Percentiles rank a stretch among this genome's conserved stretches.
Conservation (phyloP, 192 early-diverging fungal species). For the Jimgerdemannia lactiflua region DNA sequence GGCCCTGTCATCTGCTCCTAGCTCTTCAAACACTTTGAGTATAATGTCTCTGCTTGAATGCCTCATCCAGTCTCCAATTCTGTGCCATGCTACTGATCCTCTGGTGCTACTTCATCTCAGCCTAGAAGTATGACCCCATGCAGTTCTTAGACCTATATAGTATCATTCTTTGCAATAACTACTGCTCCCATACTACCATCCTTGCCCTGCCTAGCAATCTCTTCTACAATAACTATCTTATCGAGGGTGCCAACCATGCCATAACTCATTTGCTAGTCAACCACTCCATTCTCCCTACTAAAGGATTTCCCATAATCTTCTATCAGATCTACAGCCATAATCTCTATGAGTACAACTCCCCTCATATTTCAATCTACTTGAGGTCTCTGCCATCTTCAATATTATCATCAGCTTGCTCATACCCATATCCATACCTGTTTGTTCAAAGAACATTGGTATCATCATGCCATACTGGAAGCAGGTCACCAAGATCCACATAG, state of each 20-base stretch:
- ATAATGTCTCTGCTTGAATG: constrained; percentile 41
- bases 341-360: constrained; percentile 27
- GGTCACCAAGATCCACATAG: constrained; percentile 38
- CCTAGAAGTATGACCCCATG: constrained; percentile 13
- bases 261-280: constrained; percentile 36
- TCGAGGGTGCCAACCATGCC: constrained; percentile 26
- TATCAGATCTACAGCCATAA: constrained; percentile 45
- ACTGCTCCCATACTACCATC: constrained; percentile 48
- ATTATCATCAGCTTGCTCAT: constrained; percentile 32
- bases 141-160: constrained; percentile 30
- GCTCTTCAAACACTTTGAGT: constrained; percentile 20
- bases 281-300: constrained; percentile 34
- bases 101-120: constrained; percentile 19
- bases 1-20: constrained; percentile 40
- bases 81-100: constrained; percentile 45
- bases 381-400: constrained; percentile 39
- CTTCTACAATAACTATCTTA: constrained; percentile 44
- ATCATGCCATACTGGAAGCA: constrained; percentile 56
- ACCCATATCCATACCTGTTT: constrained; percentile 13
- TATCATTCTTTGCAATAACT: constrained; percentile 45
- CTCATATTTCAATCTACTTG: constrained; percentile 49
- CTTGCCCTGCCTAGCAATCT: constrained; percentile 46
- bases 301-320: constrained; percentile 45
- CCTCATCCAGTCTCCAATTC: constrained; percentile 27
- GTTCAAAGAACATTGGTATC: constrained; percentile 45